Conservation (phyloP, 2,329 filamentous ascomycete genomes). For the Fusarium papillatum region DNA sequence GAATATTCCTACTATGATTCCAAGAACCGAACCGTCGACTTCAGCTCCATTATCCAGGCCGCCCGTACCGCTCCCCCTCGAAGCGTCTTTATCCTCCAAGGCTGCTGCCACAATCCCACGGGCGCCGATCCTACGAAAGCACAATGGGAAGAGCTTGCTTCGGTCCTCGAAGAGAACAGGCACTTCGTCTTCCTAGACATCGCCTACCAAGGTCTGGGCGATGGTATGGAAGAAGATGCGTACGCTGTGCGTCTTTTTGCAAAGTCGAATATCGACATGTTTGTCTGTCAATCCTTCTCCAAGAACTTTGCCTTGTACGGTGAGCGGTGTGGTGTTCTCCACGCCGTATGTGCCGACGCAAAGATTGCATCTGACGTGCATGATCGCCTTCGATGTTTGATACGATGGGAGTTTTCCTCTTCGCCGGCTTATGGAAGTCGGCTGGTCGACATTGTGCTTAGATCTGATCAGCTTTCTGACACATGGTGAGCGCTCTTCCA, state of each 20-base stretch:
- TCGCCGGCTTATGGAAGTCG: constrained; percentile 33
- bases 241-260: constrained; percentile 44
- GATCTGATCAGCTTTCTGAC: constrained; percentile 7
- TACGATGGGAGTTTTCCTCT: constrained; percentile 30
- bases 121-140: constrained; percentile 47
- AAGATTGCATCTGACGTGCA: constrained; percentile 12
- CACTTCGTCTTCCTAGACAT: constrained; percentile 52
- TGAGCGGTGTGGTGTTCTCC: constrained; percentile 48
- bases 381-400: constrained; percentile 28
- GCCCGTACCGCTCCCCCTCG: constrained; percentile 41
- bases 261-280: constrained; percentile 45
- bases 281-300: constrained; percentile 53
- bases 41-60: constrained; percentile 40
- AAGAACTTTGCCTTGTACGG: constrained; percentile 56
- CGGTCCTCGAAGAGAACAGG: constrained; percentile 9
- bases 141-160: constrained; percentile 48
- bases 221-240: constrained; percentile 49
- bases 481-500: constrained; percentile 5
- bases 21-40: constrained; percentile 42
- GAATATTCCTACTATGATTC: constrained; percentile 49
- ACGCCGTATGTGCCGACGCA: constrained; percentile 16
- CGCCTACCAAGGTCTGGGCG: constrained; percentile 53
- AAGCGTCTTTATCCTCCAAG: constrained; percentile 53
- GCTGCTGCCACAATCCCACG: constrained; percentile 54
- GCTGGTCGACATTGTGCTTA: constrained; percentile 23